Conservation (phyloP, 2,329 filamentous ascomycete genomes). For the Aspergillus sp. region DNA sequence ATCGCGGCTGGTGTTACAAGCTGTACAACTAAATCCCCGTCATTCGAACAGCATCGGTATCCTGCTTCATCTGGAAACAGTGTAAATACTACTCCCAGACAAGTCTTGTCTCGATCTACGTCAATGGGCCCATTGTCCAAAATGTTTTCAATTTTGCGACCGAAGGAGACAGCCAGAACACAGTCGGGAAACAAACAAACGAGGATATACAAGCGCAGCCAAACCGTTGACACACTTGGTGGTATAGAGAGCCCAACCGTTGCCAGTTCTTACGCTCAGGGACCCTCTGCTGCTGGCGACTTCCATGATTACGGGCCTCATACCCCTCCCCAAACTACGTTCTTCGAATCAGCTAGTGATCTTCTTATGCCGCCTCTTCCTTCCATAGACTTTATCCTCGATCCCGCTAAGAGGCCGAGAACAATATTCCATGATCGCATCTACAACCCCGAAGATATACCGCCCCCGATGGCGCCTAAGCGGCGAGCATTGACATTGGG, state of each 20-base stretch:
- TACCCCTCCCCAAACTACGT: constrained; percentile 83
- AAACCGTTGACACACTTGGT: constrained; percentile 60
- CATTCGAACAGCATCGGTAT: constrained; percentile 18
- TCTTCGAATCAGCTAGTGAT: constrained; percentile 94
- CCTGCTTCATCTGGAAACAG: constrained; percentile 9
- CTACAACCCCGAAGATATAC: constrained; percentile 92
- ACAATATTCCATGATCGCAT: constrained; percentile 97
- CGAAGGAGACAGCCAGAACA: constrained; percentile 52
- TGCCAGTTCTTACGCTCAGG: constrained; percentile 12
- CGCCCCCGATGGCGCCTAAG: constrained; percentile 64
- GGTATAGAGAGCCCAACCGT: constrained; percentile 14
- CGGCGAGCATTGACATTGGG: constrained; percentile 43
- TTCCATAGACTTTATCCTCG: constrained; percentile 75
- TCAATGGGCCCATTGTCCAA: constrained; percentile 58
- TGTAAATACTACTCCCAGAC: constrained; percentile 8
- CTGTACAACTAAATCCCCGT: constrained; percentile 24
- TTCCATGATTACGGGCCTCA: constrained; percentile 56
- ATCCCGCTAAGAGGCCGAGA: constrained; percentile 76
- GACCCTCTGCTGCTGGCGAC: constrained; percentile 50
- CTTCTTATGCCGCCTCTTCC: constrained; percentile 88
- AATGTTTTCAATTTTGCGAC: constrained; percentile 74
- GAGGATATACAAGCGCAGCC: constrained; percentile 74
- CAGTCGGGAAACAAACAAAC: constrained; percentile 47
- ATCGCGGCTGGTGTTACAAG: background rate
- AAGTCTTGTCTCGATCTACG: constrained; percentile 25